A percentile compares a stretch with the other conserved stretches of the same genome.
Evolutionary conservation across 2,329 filamentous ascomycete species (phyloP).

Genomic region (Stagonosporopsis vannaccii): DNA sequence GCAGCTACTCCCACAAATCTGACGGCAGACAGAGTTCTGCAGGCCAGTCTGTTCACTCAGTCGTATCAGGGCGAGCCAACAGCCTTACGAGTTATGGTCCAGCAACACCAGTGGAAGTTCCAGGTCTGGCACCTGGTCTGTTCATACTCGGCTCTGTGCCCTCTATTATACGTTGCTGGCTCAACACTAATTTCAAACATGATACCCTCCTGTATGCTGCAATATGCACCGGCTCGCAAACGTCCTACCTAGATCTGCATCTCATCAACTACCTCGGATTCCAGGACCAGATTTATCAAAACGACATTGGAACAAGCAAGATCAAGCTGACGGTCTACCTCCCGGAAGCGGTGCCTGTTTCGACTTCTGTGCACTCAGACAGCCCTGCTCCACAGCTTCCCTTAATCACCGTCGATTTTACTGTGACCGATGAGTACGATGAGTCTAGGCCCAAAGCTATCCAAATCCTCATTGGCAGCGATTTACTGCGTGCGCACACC

Average conservation of each 20-base stretch:
- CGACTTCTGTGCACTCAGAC: slow-evolving; percentile 70
- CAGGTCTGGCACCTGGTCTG: slow-evolving; percentile 80
- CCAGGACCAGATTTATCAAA: slow-evolving; percentile 68
- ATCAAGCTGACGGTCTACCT: slow-evolving; percentile 86
- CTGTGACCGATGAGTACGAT: slow-evolving; percentile 67
- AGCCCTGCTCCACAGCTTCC: slow-evolving; percentile 83
- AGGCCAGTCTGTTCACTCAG: slow-evolving; percentile 82
- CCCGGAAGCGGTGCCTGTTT: slow-evolving; percentile 85
- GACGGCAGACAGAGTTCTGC: slow-evolving; percentile 93
- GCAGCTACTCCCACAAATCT: slow-evolving; percentile 91
- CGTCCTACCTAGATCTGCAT: slow-evolving; percentile 79
- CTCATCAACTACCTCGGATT: slow-evolving; percentile 79
- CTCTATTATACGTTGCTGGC: slow-evolving; percentile 94
- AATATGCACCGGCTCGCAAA: slow-evolving; percentile 89
- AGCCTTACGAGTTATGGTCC: slow-evolving; percentile 73
- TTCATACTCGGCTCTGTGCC: slow-evolving; percentile 89
- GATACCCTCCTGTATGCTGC: slow-evolving; percentile 89
- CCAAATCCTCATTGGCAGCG: slow-evolving; percentile 88
- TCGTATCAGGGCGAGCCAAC: slow-evolving; percentile 80
- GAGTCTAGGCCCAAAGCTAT: slow-evolving; percentile 68
- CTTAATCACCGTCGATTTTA: slow-evolving; percentile 79
- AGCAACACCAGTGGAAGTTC: slow-evolving; percentile 77
- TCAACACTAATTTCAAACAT: slow-evolving; percentile 89
- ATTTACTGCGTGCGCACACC: slow-evolving; percentile 83
- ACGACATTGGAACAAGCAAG: slow-evolving; percentile 69